Evolutionary conservation across 331 rosid genomes (phyloP), one percentile per base, ranked within the genome.

Genomic region (Pyracantha coccinea): DNA sequence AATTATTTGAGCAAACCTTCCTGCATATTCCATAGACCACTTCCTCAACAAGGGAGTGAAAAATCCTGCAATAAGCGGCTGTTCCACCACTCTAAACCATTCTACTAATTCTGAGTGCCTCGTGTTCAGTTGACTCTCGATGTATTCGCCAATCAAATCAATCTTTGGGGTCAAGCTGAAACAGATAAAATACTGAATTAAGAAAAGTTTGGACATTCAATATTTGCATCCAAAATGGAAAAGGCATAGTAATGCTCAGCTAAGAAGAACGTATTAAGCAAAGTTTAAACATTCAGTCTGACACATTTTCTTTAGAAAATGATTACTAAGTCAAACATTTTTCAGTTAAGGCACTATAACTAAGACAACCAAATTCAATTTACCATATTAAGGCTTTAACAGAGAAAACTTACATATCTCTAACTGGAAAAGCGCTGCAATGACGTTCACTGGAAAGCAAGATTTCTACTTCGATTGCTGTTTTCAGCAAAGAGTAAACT

Each of bases 1-100:
- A 69, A 58, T 66, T 69, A 58, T 79, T 54, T 45, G 79, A 76
- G 70, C 91, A 72, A 81, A 88, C 93, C 96, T 88, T 88, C 96
- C 93, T 16, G 93, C 91, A 77, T 90, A 90, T 61, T 90, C 89
- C 90, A 80, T 60, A 41, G 96, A 85, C 91, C 89, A 88, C 77
- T 83, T 82, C 64, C 83, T 86, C 24, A 88, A 81, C 83, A 86
- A 82, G 68, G 93, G 90, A 80, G 64, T 23, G 77, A 90, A 85
- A 80, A 80, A 86, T 73, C 84, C 84, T 19, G 84, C 83, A 67
- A 88, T 75, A 17, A 47, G 85, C 0, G 86, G 90, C 64, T 80
- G 75, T 73, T 88, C 91, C 19, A 66, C 76, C 71, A 62, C 83
- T 75, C 79, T 72, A 83, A 90, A 90, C 96, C 93, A 90, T 59